Conservation (phyloP, 805 yeast genomes). For the Candida krabiensis region DNA sequence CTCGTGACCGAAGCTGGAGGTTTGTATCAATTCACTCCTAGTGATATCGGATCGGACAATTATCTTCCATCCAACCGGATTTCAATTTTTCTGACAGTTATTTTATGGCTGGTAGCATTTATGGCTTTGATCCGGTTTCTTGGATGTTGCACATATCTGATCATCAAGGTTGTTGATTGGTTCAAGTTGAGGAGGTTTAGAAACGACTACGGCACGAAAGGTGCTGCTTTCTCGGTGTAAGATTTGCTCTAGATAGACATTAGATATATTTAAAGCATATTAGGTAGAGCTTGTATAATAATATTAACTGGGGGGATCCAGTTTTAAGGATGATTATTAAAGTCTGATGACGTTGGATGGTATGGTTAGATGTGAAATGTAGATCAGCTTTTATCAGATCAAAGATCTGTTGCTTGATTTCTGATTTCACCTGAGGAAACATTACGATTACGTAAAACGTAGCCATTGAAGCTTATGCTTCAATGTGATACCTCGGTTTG, state of each 20-base stretch:
- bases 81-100: constrained; percentile 72
- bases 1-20: constrained; percentile 87
- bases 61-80: constrained; percentile 43
- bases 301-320: too few species aligned
- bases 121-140: constrained; percentile 81
- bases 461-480: too few species aligned
- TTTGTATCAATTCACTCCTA: constrained; percentile 45
- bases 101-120: constrained; percentile 90
- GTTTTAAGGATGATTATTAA: too few species aligned
- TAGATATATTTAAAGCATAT: background rate
- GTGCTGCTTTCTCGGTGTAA: constrained; percentile 21
- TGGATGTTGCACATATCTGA: constrained; percentile 67
- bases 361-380: too few species aligned
- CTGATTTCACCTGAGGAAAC: too few species aligned
- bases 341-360: too few species aligned
- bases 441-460: too few species aligned
- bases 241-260: constrained; percentile 2
- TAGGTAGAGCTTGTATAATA: too few species aligned
- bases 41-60: constrained; percentile 31
- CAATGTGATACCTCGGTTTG: too few species aligned
- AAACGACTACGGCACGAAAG: constrained; percentile 14
- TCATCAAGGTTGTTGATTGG: constrained; percentile 28
- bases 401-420: too few species aligned
- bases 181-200: constrained; percentile 18
- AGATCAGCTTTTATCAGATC: too few species aligned